These are phyloP conservation scores for Blastocystis hominis DNA, from an alignment of 352 stramenopile species.

Conservation along the genomic window DNA sequence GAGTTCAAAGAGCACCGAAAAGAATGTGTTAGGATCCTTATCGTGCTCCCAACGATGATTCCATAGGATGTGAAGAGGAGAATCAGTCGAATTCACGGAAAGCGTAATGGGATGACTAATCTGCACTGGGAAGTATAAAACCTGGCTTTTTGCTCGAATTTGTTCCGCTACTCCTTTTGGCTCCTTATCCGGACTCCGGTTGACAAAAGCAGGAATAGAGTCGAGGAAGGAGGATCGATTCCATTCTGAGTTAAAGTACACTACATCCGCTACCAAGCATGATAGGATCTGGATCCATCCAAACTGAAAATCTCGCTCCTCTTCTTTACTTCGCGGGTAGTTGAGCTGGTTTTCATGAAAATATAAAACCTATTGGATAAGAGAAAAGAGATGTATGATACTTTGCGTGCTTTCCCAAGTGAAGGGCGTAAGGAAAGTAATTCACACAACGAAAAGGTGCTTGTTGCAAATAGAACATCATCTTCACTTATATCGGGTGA, in stretches of 20 bases:
- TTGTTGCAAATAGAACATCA: conserved; percentile 64
- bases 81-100: not conserved
- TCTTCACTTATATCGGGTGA: conserved; percentile 57
- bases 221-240: conserved; percentile 62
- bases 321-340: conserved; percentile 64
- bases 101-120: not conserved
- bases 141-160: conserved; percentile 61
- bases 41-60: conserved; percentile 68
- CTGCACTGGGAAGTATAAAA: conserved; percentile 64
- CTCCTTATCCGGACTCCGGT: conserved; percentile 65
- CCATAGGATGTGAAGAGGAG: conserved; percentile 64
- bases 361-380: conserved; percentile 64
- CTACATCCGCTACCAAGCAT: conserved; percentile 64
- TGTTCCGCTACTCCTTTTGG: conserved; percentile 52
- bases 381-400: not conserved
- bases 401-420: conserved; percentile 13
- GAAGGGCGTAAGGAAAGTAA: conserved; percentile 63
- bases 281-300: conserved; percentile 66
- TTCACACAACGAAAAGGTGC: conserved; percentile 65
- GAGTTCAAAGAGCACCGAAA: conserved; percentile 64
- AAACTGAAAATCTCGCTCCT: conserved; percentile 66
- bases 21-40: conserved; percentile 67
- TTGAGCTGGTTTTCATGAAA: conserved; percentile 70
- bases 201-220: conserved; percentile 62
- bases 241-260: conserved; percentile 66